Conservation (phyloP, 331 rosid species). For the Dryas integrifolia region DNA sequence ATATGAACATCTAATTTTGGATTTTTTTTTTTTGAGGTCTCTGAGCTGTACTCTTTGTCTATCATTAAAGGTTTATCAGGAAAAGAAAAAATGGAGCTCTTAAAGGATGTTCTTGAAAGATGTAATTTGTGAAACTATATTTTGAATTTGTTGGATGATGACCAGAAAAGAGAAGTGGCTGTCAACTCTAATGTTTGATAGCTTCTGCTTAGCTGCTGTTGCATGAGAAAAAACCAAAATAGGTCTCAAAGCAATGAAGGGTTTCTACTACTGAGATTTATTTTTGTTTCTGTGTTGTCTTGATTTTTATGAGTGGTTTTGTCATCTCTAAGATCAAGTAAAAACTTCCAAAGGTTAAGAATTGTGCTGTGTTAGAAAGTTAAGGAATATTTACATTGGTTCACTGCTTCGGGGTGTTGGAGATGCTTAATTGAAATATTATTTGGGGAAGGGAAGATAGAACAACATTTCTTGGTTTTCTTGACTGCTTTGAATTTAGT, state of each 20-base stretch:
- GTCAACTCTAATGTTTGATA: too few species aligned
- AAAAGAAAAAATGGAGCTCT: too few species aligned
- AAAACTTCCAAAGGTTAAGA: background rate
- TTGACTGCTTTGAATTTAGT: background rate
- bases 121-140: too few species aligned
- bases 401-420: constrained; percentile 7
- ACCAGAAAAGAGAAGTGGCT: too few species aligned
- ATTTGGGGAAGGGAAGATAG: background rate
- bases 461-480: background rate
- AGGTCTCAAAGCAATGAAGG: background rate
- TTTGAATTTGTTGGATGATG: too few species aligned
- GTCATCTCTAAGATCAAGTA: background rate
- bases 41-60: too few species aligned
- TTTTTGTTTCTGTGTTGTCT: background rate
- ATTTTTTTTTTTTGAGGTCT: too few species aligned
- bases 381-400: background rate
- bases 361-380: background rate
- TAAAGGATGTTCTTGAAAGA: too few species aligned
- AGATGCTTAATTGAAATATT: background rate
- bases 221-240: too few species aligned
- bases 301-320: background rate
- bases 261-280: background rate
- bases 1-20: too few species aligned
- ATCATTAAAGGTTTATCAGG: too few species aligned
- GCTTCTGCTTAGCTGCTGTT: too few species aligned